These are phyloP conservation scores for Rhypophila decipiens DNA, from an alignment of 495 filamentous ascomycete genomes.

Conservation along the genomic window DNA sequence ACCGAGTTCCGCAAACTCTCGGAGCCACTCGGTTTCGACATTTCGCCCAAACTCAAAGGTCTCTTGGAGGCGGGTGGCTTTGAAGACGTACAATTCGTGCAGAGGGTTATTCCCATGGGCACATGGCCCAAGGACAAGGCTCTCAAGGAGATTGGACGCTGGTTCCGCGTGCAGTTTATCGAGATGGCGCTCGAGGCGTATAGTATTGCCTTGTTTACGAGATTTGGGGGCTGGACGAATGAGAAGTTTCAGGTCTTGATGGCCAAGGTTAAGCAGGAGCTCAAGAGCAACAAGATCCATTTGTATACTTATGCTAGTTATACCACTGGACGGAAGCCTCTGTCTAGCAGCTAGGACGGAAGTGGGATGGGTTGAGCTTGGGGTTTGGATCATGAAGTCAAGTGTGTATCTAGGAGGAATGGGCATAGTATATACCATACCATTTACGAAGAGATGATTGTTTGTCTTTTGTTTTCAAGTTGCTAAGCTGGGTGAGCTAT, in stretches of 20 bases:
- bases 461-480: no score
- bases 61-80: constrained; percentile 30
- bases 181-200: constrained; percentile 7
- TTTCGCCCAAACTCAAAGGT: constrained; percentile 24
- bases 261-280: background rate
- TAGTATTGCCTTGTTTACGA: background rate
- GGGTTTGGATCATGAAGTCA: no score
- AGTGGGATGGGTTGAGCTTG: no score
- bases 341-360: no score
- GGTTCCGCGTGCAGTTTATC: constrained; percentile 1
- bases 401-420: no score
- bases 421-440: no score
- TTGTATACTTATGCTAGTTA: constrained; percentile 3
- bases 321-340: no score
- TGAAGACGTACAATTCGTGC: constrained; percentile 23
- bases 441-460: no score
- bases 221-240: constrained; percentile 2
- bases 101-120: constrained; percentile 39
- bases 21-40: constrained; percentile 40
- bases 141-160: constrained; percentile 44
- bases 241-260: constrained; percentile 1
- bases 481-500: no score
- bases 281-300: constrained; percentile 3
- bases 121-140: constrained; percentile 46
- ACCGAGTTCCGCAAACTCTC: constrained; percentile 37